These are phyloP conservation scores for Boletus huronensis DNA, from an alignment of 768 basidiomycete species.

Conservation along the genomic window DNA sequence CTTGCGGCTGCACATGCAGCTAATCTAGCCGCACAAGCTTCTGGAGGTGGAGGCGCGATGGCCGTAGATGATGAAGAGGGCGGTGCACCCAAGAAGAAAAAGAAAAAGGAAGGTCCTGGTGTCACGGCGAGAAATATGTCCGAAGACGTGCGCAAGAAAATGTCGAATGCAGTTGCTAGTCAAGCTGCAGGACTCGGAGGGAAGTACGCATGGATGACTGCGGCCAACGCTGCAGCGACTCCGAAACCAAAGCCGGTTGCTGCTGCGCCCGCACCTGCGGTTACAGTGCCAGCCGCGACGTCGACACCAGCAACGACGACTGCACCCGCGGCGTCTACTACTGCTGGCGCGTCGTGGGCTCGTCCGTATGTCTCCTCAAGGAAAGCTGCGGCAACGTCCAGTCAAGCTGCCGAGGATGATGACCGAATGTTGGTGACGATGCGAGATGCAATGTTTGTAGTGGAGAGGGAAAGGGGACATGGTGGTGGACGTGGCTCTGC, in stretches of 20 bases:
- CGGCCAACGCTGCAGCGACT: slow-evolving; percentile 46
- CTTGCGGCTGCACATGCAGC: slow-evolving; percentile 68
- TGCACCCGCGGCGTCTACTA: slow-evolving; percentile 28
- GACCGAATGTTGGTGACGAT: slow-evolving; percentile 59
- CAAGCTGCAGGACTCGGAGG: slow-evolving; percentile 83
- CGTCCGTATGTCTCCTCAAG: slow-evolving; percentile 60
- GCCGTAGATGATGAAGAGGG: slow-evolving; percentile 47
- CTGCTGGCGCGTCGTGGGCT: slow-evolving; percentile 46
- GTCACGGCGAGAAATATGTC: slow-evolving; percentile 87
- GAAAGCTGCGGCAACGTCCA: slow-evolving; percentile 36
- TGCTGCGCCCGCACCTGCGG: slow-evolving; percentile 32
- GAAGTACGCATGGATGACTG: slow-evolving; percentile 87
- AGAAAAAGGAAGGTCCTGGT: slow-evolving; percentile 80
- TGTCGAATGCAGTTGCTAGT: slow-evolving; percentile 86
- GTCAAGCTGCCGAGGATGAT: slow-evolving; percentile 50
- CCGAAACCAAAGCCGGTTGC: slow-evolving; percentile 37
- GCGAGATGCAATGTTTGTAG: slow-evolving; percentile 81
- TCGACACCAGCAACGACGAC: slow-evolving; percentile 32
- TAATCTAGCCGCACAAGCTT: slow-evolving; percentile 55
- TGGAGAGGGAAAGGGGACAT: slow-evolving; percentile 80
- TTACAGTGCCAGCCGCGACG: slow-evolving; percentile 23
- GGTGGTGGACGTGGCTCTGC: slow-evolving; percentile 79
- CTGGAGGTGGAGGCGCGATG: slow-evolving; percentile 31
- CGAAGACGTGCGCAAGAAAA: slow-evolving; percentile 87
- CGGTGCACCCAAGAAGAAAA: slow-evolving; percentile 68